Evolutionary conservation across 495 filamentous ascomycete genomes (phyloP).

Genomic region (Penicillium maclennaniae): DNA sequence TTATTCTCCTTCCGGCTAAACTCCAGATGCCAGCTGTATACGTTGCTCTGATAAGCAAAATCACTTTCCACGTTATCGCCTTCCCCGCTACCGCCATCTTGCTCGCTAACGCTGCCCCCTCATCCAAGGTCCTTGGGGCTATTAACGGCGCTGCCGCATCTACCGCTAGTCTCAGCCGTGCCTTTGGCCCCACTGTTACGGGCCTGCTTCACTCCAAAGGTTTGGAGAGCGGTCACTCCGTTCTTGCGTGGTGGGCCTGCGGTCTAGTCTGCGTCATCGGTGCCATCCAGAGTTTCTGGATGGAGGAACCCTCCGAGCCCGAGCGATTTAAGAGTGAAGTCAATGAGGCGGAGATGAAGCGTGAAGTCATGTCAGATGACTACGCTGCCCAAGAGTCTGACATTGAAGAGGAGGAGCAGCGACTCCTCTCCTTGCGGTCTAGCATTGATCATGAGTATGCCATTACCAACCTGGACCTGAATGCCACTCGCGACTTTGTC

Average conservation of each 20-base stretch:
- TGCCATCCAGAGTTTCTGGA: constrained; percentile 55
- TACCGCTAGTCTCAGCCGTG: constrained; percentile 79
- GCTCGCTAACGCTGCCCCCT: constrained; percentile 77
- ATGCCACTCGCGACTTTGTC: constrained; percentile 9
- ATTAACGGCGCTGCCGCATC: constrained; percentile 94
- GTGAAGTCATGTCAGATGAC: constrained; percentile 18
- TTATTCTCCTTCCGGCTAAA: constrained; percentile 71
- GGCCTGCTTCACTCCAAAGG: constrained; percentile 81
- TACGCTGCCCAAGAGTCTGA: constrained; percentile 20
- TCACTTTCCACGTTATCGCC: constrained; percentile 76
- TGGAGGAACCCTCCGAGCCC: constrained; percentile 41
- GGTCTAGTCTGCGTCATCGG: constrained; percentile 71
- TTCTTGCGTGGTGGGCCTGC: constrained; percentile 89
- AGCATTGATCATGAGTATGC: constrained; percentile 40
- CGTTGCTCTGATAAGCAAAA: constrained; percentile 76
- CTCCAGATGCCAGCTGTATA: constrained; percentile 72
- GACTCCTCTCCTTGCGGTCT: constrained; percentile 41
- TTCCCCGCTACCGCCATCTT: constrained; percentile 86
- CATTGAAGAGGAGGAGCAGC: constrained; percentile 38
- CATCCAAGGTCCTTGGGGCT: constrained; percentile 72
- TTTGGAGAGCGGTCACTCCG: constrained; percentile 72
- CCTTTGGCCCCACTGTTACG: constrained; percentile 83
- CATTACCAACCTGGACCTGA: constrained; percentile 25
- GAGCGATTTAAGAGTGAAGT: constrained; percentile 25
- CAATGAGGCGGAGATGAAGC: constrained; percentile 28